Evolutionary conservation across 2,329 filamentous ascomycete species (phyloP), one percentile per base, ranked within the genome.

Genomic region (Cladophialophora bantiana): DNA sequence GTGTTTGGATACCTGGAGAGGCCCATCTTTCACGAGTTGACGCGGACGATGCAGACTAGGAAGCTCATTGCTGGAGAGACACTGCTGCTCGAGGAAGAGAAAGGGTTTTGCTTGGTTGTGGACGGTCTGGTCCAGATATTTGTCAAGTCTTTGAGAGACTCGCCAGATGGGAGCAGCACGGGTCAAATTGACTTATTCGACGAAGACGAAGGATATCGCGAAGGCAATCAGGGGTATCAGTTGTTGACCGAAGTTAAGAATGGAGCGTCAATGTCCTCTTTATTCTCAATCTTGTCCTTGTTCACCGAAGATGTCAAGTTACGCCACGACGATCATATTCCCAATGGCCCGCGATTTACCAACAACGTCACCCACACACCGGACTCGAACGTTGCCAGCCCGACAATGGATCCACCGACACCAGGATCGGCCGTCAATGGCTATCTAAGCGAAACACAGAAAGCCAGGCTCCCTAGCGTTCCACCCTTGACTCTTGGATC

Each of bases 41-140:
- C 95, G 0, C 86, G 95, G 67, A 97, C 94, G 66, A 99, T 99
- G 95, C 95, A 99, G 81, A 99, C 96, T 20, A 86, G 93, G 73
- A 97, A 97, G 79, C 84, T 99, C 58, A 96, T 98, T 74, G 94
- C 95, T 4, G 95, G 95, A 35, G 95, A 99, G 79, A 99, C 95
- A 0, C 84, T 99, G 73, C 89, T 97, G 71, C 83, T 99, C 36
- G 95, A 99, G 79, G 95, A 99, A 77, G 95, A 99, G 75, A 97
- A 99, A 74, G 95, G 95, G 0, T 99, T 99, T 75, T 99, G 95
- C 77, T 85, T 99, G 65, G 95, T 99, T 4, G 96, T 99, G 2
- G 95, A 99, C 79, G 95, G 95, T 1, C 80, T 97, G 34, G 94
- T 99, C 0, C 93, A 99, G 78, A 98, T 99, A 62, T 99, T 98